Evolutionary conservation across 2,329 filamentous ascomycete species (phyloP).

Genomic region (Paradendryphiella salina): DNA sequence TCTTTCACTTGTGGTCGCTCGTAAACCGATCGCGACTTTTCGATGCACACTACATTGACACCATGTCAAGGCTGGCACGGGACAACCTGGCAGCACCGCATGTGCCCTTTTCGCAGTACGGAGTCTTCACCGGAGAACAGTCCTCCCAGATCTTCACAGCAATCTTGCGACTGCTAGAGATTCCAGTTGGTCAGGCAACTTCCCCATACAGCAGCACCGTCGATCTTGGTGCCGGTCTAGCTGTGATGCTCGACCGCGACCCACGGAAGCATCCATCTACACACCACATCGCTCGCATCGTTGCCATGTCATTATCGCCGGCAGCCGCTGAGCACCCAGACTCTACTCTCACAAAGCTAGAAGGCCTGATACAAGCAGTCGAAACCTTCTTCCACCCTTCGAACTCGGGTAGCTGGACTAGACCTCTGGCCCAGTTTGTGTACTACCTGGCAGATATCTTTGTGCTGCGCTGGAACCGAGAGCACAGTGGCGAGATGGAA

Average conservation of each 20-base stretch:
- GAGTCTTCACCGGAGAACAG: slow-evolving; percentile 90
- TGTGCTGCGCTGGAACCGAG: slow-evolving; percentile 95
- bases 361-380: slow-evolving; percentile 89
- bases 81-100: slow-evolving; percentile 77
- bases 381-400: slow-evolving; percentile 99
- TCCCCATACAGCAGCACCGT: slow-evolving; percentile 83
- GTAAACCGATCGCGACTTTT: slow-evolving; percentile 86
- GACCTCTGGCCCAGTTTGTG: slow-evolving; percentile 83
- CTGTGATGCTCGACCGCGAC: slow-evolving; percentile 86
- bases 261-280: slow-evolving; percentile 88
- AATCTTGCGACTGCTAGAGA: slow-evolving; percentile 84
- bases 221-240: slow-evolving; percentile 81
- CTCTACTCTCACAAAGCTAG: slow-evolving; percentile 81
- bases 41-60: slow-evolving; percentile 85
- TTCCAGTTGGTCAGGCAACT: slow-evolving; percentile 92
- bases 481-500: slow-evolving; percentile 89
- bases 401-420: slow-evolving; percentile 91
- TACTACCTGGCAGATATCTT: slow-evolving; percentile 95
- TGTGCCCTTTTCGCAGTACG: slow-evolving; percentile 80
- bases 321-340: slow-evolving; percentile 73
- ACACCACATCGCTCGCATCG: slow-evolving; percentile 90
- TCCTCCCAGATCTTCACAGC: slow-evolving; percentile 92
- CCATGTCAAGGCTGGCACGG: slow-evolving; percentile 82
- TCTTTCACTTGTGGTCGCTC: slow-evolving; percentile 96
- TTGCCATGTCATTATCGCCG: slow-evolving; percentile 90